Evolutionary conservation across 768 basidiomycete genomes (phyloP), one percentile per base, ranked within the genome.

Genomic region (Lactifluus echinatus): DNA sequence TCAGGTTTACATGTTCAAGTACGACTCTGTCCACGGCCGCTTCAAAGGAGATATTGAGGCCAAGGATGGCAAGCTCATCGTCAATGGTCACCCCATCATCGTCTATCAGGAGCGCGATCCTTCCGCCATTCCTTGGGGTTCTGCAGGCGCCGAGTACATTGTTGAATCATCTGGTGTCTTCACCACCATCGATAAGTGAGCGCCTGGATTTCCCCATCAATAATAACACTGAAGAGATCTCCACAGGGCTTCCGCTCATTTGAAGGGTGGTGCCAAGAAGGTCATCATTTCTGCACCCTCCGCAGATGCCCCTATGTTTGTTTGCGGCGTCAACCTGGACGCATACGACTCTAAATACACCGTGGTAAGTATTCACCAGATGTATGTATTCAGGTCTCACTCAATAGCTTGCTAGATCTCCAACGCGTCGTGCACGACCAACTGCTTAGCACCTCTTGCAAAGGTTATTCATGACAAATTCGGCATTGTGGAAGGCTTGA

Each of bases 221-320:
- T 21, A 10, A 10, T n/a, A 10, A 10, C 21, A 11, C 40, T 34
- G 44, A 53, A 43, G 26, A 7, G 23, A 21, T n/a, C 3, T 55
- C 8, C 28, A 12, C 21, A 89, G 85, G 79, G 95, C 95, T 54
- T 79, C 79, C 47, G 85, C 83, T 65, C 95, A 99, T 77, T 78
- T 99, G 75, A 93, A 94, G 76, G 95, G 95, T 66, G 95, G 95
- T 72, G 95, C 95, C 69, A 97, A 98, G 85, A 99, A 97, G 80
- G 95, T 99, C 71, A 79, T 99, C 77, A 98, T 99, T 82, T 95
- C 94, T 64, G 95, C 95, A 46, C 95, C 95, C 65, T 98, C 95
- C n/a, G 81, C 91, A 31, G 91, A 94, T 70, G 92, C 93, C 6
- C 92, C 92, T 65, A 94, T 94, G 92, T 93, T 83, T 73, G 92